Conservation (phyloP, 1,139 yeast genomes). For the Yamadazyma atmosphaerica region DNA sequence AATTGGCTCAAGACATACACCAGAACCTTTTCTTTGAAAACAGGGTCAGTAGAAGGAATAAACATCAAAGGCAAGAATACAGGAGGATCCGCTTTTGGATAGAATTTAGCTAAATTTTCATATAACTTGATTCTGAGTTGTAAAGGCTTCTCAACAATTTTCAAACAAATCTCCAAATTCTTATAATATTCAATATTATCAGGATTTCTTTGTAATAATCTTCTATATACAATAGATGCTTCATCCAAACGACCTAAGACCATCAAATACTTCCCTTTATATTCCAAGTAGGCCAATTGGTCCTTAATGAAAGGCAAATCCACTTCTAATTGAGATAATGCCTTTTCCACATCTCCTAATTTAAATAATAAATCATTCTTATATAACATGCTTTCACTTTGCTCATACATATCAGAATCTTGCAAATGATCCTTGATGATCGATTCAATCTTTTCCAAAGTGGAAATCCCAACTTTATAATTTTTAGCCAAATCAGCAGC, state of each 20-base stretch:
- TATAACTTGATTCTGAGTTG: constrained; percentile 57
- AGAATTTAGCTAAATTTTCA: constrained; percentile 61
- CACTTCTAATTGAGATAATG: constrained; percentile 59
- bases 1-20: constrained; percentile 63
- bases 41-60: constrained; percentile 50
- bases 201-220: constrained; percentile 80
- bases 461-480: constrained; percentile 64
- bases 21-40: constrained; percentile 45
- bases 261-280: constrained; percentile 60
- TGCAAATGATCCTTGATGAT: constrained; percentile 67
- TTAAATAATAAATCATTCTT: constrained; percentile 67
- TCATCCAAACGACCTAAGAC: constrained; percentile 47
- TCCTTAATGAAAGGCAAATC: constrained; percentile 61
- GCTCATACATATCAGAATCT: constrained; percentile 70
- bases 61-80: constrained; percentile 75
- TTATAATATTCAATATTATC: constrained; percentile 69
- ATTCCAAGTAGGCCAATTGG: constrained; percentile 61
- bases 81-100: constrained; percentile 86
- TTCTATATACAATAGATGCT: constrained; percentile 69
- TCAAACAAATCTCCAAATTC: constrained; percentile 64
- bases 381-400: constrained; percentile 77
- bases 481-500: constrained; percentile 81
- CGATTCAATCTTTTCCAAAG: constrained; percentile 72
- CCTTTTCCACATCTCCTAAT: constrained; percentile 62
- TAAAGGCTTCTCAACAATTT: constrained; percentile 27